phyloP scores from a whole-genome alignment of 2,329 filamentous ascomycete species.

The Colletotrichum sp. region DNA sequence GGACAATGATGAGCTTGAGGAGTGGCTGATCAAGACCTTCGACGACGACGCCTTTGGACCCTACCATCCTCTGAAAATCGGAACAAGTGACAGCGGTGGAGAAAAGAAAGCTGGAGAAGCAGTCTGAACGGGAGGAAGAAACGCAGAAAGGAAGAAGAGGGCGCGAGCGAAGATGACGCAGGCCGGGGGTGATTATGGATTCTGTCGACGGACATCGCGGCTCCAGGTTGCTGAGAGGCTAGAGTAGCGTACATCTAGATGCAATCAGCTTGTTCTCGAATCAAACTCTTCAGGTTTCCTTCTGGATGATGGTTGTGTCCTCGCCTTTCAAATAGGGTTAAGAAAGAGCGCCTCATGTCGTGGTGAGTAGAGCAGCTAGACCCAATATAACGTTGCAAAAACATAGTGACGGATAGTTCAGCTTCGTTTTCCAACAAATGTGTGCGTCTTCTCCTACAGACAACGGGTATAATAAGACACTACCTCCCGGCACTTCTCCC shows the following conservation, averaged over 20 bases:
- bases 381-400: no score
- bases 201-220: background rate
- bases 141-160: background rate
- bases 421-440: conserved; percentile 8
- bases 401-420: background rate
- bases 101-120: no score
- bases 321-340: background rate
- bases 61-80: no score
- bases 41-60: no score
- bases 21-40: no score
- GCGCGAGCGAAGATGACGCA: background rate
- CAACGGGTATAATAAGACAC: conserved; percentile 21
- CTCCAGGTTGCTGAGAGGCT: background rate
- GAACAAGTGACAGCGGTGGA: no score
- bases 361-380: no score
- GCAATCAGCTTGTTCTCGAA: no score
- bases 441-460: background rate
- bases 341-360: no score
- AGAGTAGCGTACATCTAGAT: no score
- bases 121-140: background rate
- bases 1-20: no score
- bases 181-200: fast-evolving
- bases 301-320: fast-evolving
- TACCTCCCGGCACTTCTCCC: background rate
- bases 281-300: no score